Percentiles rank a stretch among this genome's conserved stretches.
These are phyloP conservation scores for Sclerotinia borealis DNA, from an alignment of 2,329 filamentous ascomycete genomes.

Conservation along the genomic window DNA sequence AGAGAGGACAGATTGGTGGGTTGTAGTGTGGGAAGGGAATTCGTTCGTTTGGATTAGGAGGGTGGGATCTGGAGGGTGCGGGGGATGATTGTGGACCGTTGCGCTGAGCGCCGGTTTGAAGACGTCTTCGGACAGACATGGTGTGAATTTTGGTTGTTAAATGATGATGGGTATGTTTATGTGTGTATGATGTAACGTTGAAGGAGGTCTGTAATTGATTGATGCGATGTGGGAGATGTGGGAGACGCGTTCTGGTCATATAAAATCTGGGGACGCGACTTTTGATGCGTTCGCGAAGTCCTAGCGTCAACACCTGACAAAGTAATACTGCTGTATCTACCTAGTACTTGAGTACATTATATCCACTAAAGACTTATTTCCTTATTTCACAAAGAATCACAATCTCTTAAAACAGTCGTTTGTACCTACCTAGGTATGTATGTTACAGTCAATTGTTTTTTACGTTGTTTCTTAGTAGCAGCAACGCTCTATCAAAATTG, in stretches of 20 bases:
- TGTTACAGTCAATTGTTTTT: background rate
- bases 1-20: conserved; percentile 46
- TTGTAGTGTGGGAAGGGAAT: conserved; percentile 45
- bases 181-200: background rate
- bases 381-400: background rate
- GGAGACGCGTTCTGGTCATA: background rate
- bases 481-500: background rate
- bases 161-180: background rate
- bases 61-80: conserved; percentile 14
- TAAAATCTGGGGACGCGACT: background rate
- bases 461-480: background rate
- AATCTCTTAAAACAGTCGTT: background rate
- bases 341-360: background rate
- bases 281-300: background rate
- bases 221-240: background rate
- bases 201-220: background rate
- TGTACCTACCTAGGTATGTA: background rate
- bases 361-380: background rate
- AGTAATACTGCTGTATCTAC: no score
- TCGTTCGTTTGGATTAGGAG: conserved; percentile 13
- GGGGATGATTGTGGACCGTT: conserved; percentile 20
- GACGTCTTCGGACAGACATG: conserved; percentile 23
- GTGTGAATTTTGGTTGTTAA: background rate
- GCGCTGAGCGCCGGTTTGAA: conserved; percentile 17
- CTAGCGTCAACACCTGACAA: background rate